A percentile compares a stretch with the other conserved stretches of the same genome.
Evolutionary conservation across 129 eudicot species (phyloP).

Genomic region (Oenanthe sinensis): DNA sequence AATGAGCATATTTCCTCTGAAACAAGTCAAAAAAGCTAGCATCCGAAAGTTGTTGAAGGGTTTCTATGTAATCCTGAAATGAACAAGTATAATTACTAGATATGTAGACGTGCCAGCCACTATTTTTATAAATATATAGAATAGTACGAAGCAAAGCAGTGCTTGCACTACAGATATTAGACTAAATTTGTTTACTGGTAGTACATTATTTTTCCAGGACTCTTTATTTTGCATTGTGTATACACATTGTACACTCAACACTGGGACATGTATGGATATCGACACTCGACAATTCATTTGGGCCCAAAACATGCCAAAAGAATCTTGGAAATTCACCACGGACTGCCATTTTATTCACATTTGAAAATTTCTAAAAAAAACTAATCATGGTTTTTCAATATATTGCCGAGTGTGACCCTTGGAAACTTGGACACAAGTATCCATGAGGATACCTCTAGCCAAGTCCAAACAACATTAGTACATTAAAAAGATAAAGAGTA

Average conservation of each 20-base stretch:
- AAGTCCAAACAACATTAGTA: not conserved
- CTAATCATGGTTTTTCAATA: not conserved
- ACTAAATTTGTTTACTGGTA: not conserved
- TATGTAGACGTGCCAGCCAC: not conserved
- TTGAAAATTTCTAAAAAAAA: not conserved
- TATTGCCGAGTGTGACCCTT: not conserved
- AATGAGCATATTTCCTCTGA: constrained; percentile 58
- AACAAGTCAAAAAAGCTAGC: constrained; percentile 44
- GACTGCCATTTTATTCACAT: not conserved
- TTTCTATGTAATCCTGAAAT: constrained; percentile 68
- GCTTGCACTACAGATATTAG: not conserved
- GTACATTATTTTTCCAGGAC: not conserved
- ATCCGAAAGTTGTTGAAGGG: constrained; percentile 44
- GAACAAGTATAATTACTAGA: not conserved
- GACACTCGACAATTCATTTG: not conserved
- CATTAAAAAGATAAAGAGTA: not conserved
- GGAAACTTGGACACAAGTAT: not conserved
- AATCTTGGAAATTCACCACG: not conserved
- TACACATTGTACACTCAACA: not conserved
- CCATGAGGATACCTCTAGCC: not conserved
- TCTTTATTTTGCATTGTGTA: not conserved
- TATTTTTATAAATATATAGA: not conserved
- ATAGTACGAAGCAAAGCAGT: not conserved
- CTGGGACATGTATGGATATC: not conserved
- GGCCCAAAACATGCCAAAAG: not conserved